A percentile compares a stretch with the other conserved stretches of the same genome.
Conservation (phyloP, 2,329 filamentous ascomycete species). For the Microsporum canis region DNA sequence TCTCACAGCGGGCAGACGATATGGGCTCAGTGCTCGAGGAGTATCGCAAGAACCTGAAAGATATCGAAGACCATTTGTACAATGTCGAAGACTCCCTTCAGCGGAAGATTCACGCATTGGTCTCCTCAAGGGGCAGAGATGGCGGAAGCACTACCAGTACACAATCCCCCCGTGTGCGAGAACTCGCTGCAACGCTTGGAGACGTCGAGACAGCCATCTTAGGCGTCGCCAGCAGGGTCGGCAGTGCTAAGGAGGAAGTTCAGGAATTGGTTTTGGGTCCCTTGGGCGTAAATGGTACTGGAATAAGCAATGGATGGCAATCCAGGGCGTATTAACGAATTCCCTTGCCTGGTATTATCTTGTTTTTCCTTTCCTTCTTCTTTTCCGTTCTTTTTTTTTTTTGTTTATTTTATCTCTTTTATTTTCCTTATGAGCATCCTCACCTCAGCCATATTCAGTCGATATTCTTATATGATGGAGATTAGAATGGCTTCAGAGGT, state of each 20-base stretch:
- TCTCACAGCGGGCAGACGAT: conserved; percentile 51
- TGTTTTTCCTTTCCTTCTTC: not conserved
- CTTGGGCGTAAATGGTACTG: conserved; percentile 6
- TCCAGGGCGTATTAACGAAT: not conserved
- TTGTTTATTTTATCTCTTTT: not conserved
- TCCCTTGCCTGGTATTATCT: not conserved
- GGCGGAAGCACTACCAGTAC: conserved; percentile 26
- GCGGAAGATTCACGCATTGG: conserved; percentile 49
- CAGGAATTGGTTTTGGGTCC: conserved; percentile 44
- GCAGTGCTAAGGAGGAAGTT: conserved; percentile 48
- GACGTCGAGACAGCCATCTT: conserved; percentile 57
- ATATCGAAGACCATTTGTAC: conserved; percentile 55
- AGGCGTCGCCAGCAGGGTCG: conserved; percentile 51
- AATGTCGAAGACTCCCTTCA: conserved; percentile 51
- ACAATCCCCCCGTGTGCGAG: conserved; percentile 36
- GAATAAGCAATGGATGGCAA: conserved; percentile 10
- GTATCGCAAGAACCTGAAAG: conserved; percentile 48
- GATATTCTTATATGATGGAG: not conserved
- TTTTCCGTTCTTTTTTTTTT: not conserved
- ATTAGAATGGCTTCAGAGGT: not conserved
- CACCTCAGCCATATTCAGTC: not conserved
- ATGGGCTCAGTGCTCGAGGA: conserved; percentile 47
- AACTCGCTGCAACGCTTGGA: conserved; percentile 47
- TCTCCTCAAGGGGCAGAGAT: conserved; percentile 31
- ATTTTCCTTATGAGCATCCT: not conserved